Evolutionary conservation across 2,329 filamentous ascomycete species (phyloP), one percentile per base, ranked within the genome.

Genomic region (Fusarium begoniae): DNA sequence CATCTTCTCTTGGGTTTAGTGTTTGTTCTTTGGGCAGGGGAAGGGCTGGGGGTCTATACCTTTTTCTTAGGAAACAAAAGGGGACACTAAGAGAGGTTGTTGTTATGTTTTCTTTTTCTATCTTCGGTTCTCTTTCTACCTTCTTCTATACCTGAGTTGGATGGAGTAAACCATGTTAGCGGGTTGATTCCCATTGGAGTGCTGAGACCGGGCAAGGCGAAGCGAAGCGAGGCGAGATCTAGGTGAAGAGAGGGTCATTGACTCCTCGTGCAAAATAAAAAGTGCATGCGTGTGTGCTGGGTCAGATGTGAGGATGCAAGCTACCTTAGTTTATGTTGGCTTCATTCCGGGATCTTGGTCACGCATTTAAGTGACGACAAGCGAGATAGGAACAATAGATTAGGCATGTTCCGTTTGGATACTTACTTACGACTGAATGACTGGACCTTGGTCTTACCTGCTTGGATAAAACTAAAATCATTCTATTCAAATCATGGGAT

Each of bases 81-180:
- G 71, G 66, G 44, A 66, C 56, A 70, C 47, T 50, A 75, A 63
- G 53, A 68, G 58, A 72, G 56, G 50, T 65, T 68, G 50, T 72
- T 61, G 44, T 73, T 44, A 35, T 58, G 51, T 59, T 63, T 72
- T 61, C 57, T 15, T 22, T 54, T 30, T 63, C 53, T 45, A 28
- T 40, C 20, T 41, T 37, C 58, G 38, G 68, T 63, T 55, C 32
- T 73, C 47, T 73, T 61, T 59, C 44, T 50, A 60, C 43, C 67
- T 67, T 79, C 76, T 72, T 79, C 66, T 78, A 78, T 79, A 77
- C 72, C 72, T 77, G 66, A 73, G 75, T 79, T 80, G 78, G 77
- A 76, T 78, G 77, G 72, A 78, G 69, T 69, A 73, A 70, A 63
- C 64, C 55, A 73, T 72, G 66, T 67, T 48, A 63, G 66, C 41